Base-by-base conservation (phyloP, 352 stramenopile genomes). In the Globisporangium middletonii region DNA sequence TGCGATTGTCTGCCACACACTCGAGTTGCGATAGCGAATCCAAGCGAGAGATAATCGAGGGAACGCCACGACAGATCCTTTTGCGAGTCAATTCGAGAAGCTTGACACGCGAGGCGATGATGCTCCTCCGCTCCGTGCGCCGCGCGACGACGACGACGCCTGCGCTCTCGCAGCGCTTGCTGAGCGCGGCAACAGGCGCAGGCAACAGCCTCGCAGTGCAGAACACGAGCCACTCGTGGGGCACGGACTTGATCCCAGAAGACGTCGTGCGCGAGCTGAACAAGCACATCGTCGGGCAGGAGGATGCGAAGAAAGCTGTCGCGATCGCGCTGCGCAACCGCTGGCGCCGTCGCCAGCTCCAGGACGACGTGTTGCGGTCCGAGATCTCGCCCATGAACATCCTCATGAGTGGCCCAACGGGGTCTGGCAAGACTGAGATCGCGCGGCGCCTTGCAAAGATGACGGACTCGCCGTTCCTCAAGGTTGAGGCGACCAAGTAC, bases 371-470 rank as follows among this genome's bases (percentile, higher is more conserved):
- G 37, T 64, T 96, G 54, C 72, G 73, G 13, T 69, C 73, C n/a
- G 88, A 97, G 65, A 90, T 98, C 45, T 98, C 96, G 27, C 97
- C 97, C 46, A 98, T 98, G 75, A 99, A 99, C 75, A 99, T 99
- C 51, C 81, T 99, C 43, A 98, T 99, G 95, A 98, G 98, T 62
- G 97, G 97, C 1, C 96, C 97, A 26, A 99, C 97, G 26, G 97
- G 97, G 38, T 98, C 94, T 27, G 96, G 97, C 56, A 98, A 98
- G 82, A 99, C 97, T 7, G 97, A 99, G 83, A 99, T 99, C 53
- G 96, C 96, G 43, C 73, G 96, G 18, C 85, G 96, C n/a, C 89
- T 99, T 61, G 97, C 97, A 46, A 98, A 98, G 73, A 87, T 99
- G 62, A 95, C 86, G n/a, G 75, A 98, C 68, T 97, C 96, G 53